Conservation (phyloP, 192 early-diverging fungal species). For the Coemansia sp. region DNA sequence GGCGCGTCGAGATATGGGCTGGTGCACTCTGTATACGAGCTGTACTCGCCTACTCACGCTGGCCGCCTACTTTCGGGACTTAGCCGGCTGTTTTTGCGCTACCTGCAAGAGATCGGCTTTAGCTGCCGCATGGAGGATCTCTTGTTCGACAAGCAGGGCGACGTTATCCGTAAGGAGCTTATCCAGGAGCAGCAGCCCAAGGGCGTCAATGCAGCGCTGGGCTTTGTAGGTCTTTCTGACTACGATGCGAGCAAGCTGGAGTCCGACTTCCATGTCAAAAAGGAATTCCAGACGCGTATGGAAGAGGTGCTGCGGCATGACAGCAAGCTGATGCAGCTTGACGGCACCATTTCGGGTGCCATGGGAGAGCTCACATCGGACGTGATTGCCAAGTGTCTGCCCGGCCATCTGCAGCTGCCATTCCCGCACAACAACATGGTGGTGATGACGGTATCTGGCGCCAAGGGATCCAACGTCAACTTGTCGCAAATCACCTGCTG, state of each 20-base stretch:
- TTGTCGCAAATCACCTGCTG: constrained; percentile 96
- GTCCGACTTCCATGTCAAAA: constrained; percentile 28
- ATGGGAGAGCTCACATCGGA: constrained; percentile 79
- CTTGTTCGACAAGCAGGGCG: constrained; percentile 77
- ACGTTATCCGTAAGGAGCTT: constrained; percentile 70
- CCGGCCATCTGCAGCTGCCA: constrained; percentile 39
- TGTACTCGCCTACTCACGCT: constrained; percentile 86
- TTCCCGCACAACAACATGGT: constrained; percentile 99
- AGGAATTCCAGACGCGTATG: constrained; percentile 69
- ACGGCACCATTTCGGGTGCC: constrained; percentile 78
- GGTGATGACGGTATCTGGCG: constrained; percentile 97
- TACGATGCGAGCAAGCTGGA: constrained; percentile 42
- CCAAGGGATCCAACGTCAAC: constrained; percentile 96
- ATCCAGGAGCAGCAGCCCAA: constrained; percentile 59
- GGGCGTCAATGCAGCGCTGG: constrained; percentile 70
- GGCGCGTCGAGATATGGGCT: constrained; percentile 89
- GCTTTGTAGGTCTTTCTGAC: constrained; percentile 69
- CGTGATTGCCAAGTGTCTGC: constrained; percentile 32
- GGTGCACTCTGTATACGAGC: constrained; percentile 93
- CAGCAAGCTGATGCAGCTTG: constrained; percentile 82
- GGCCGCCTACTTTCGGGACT: constrained; percentile 89
- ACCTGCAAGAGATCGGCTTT: constrained; percentile 87
- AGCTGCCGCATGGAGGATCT: constrained; percentile 99
- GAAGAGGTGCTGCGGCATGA: constrained; percentile 85
- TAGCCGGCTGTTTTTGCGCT: constrained; percentile 85